Evolutionary conservation across 1,139 yeast species (phyloP).

Genomic region (Tardiomyces digboiensis): DNA sequence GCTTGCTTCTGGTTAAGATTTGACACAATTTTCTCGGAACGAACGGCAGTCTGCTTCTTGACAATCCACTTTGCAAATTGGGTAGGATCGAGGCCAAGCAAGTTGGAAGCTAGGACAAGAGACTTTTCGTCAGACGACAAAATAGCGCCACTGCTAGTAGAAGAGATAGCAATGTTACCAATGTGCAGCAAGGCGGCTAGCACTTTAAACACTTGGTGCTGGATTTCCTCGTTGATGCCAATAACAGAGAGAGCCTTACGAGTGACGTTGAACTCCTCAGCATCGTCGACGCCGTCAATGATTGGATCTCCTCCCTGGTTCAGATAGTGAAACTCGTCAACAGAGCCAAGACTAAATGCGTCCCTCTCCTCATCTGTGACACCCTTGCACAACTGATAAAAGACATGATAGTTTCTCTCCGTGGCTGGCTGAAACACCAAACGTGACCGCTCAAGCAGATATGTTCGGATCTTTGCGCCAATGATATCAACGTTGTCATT

Average conservation of each 20-base stretch:
- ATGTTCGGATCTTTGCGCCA: constrained; percentile 93
- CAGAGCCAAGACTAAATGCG: constrained; percentile 47
- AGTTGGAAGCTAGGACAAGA: constrained; percentile 71
- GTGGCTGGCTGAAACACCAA: constrained; percentile 83
- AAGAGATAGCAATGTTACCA: constrained; percentile 86
- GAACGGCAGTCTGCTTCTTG: constrained; percentile 87
- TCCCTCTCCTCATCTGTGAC: constrained; percentile 50
- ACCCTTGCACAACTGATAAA: constrained; percentile 85
- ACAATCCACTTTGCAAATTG: constrained; percentile 86
- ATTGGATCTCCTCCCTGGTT: constrained; percentile 81
- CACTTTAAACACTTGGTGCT: constrained; percentile 61
- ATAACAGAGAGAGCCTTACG: constrained; percentile 67
- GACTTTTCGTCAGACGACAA: constrained; percentile 82
- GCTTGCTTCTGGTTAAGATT: constrained; percentile 83
- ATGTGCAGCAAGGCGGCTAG: constrained; percentile 87
- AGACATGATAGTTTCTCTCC: constrained; percentile 93
- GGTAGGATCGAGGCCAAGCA: constrained; percentile 70
- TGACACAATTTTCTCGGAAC: constrained; percentile 85
- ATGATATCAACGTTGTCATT: constrained; percentile 66
- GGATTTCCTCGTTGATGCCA: constrained; percentile 56
- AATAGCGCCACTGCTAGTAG: constrained; percentile 78
- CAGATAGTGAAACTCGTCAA: constrained; percentile 69
- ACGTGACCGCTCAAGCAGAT: constrained; percentile 86
- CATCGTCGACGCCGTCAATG: constrained; percentile 77
- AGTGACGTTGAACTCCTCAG: constrained; percentile 64